phyloP scores from a whole-genome alignment of 305 asterid species.

The Fraxinus greggii region DNA sequence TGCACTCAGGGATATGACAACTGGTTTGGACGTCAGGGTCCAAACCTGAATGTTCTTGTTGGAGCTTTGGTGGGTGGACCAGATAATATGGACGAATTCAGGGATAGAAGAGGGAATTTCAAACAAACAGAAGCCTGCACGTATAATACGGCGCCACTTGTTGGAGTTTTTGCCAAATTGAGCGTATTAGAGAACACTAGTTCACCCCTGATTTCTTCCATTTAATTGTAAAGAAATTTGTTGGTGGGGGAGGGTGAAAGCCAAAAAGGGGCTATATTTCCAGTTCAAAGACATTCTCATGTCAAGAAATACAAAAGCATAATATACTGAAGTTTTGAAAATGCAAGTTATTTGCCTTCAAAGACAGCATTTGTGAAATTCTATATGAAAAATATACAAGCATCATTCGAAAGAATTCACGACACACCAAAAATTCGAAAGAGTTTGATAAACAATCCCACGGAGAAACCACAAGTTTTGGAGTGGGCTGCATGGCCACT shows the following conservation, averaged over 20 bases:
- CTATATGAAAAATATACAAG: not conserved
- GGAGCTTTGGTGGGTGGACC: constrained; percentile 95
- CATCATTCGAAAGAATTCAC: not conserved
- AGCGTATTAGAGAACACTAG: constrained; percentile 20
- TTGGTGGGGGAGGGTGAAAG: not conserved
- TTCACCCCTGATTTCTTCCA: constrained; percentile 27
- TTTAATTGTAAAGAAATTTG: constrained; percentile 11
- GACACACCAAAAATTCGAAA: not conserved
- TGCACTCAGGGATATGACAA: constrained; percentile 83
- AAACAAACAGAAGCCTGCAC: constrained; percentile 93
- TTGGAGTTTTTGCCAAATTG: constrained; percentile 72
- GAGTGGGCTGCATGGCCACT: not conserved
- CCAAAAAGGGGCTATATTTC: not conserved
- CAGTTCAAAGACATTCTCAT: not conserved
- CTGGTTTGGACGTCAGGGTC: constrained; percentile 52
- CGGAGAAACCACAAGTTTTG: not conserved
- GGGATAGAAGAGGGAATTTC: constrained; percentile 61
- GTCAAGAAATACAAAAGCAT: not conserved
- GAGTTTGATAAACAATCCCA: not conserved
- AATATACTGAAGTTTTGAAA: not conserved
- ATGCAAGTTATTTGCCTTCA: not conserved
- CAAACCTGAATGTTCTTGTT: constrained; percentile 62
- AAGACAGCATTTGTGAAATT: not conserved
- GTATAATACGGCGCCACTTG: constrained; percentile 75
- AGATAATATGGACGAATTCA: constrained; percentile 44